phyloP scores from a whole-genome alignment of 257 asterid genomes.

The Solanum peruvianum region DNA sequence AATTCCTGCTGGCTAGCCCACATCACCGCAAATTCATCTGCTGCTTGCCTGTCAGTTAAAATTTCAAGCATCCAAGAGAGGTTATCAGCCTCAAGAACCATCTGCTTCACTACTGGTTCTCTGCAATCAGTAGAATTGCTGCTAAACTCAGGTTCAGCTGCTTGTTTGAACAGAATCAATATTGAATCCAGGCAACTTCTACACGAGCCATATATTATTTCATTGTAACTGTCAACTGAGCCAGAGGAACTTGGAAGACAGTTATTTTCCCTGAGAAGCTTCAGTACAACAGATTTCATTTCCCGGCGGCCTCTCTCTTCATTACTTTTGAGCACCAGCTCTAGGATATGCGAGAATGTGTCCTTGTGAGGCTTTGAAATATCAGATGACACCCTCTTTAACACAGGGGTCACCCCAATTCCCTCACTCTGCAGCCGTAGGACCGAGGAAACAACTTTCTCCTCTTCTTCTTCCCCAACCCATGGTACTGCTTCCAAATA shows the following conservation, averaged over 20 bases:
- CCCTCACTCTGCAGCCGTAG: conserved; percentile 54
- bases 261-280: conserved; percentile 66
- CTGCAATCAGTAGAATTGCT: conserved; percentile 7
- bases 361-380: conserved; percentile 41
- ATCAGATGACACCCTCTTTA: conserved; percentile 72
- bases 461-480: conserved; percentile 98
- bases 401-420: conserved; percentile 53
- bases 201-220: conserved; percentile 53
- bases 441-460: conserved; percentile 64
- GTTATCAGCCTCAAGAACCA: conserved; percentile 65
- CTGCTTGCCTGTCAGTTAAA: conserved; percentile 53
- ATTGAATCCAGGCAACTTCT: conserved; percentile 43
- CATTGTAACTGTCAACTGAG: conserved; percentile 48
- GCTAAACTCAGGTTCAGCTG: conserved; percentile 35
- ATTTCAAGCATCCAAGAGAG: conserved; percentile 81
- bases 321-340: conserved; percentile 68
- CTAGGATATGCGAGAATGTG: conserved; percentile 62
- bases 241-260: conserved; percentile 37
- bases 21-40: conserved; percentile 54
- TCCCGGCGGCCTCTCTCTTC: conserved; percentile 88
- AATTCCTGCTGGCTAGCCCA: conserved; percentile 68
- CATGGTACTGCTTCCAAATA: conserved; percentile 98
- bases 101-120: conserved; percentile 32
- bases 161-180: conserved; percentile 53
- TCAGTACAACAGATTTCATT: conserved; percentile 71